Evolutionary conservation across 2,329 filamentous ascomycete genomes (phyloP).

Genomic region (Alternaria sp.): DNA sequence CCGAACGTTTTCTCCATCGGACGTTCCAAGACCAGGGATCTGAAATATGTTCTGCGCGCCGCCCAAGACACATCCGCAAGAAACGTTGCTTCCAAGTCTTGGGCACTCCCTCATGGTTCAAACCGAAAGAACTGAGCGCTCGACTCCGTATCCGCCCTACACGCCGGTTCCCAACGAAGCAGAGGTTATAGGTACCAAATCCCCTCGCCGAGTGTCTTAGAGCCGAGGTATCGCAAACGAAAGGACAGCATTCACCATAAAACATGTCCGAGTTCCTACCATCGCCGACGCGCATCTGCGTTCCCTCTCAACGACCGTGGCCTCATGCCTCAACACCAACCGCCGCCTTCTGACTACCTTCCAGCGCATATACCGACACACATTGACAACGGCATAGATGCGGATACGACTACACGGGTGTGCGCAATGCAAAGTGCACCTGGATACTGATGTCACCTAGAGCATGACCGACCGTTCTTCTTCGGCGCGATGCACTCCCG

Average conservation of each 20-base stretch:
- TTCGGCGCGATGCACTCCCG: background rate
- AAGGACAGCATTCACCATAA: background rate
- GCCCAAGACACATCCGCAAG: background rate
- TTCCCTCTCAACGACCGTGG: background rate
- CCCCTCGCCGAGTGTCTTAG: fast-evolving
- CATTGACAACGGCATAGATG: background rate
- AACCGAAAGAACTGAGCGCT: background rate
- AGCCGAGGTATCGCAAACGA: background rate
- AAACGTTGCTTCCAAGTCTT: background rate
- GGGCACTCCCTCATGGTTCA: background rate
- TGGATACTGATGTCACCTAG: background rate
- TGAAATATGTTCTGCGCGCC: background rate
- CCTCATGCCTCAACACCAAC: background rate
- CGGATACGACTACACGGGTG: background rate
- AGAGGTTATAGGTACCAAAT: background rate
- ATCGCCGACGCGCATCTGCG: background rate
- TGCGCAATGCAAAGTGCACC: background rate
- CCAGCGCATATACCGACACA: background rate
- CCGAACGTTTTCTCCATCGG: background rate
- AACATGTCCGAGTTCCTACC: background rate
- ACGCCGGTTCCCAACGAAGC: background rate
- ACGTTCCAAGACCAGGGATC: background rate
- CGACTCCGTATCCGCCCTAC: background rate
- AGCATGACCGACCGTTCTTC: background rate
- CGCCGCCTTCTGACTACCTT: background rate